Percentiles rank a stretch among this genome's conserved stretches.
Evolutionary conservation across 495 filamentous ascomycete species (phyloP).

Genomic region (Immersiella caudata): DNA sequence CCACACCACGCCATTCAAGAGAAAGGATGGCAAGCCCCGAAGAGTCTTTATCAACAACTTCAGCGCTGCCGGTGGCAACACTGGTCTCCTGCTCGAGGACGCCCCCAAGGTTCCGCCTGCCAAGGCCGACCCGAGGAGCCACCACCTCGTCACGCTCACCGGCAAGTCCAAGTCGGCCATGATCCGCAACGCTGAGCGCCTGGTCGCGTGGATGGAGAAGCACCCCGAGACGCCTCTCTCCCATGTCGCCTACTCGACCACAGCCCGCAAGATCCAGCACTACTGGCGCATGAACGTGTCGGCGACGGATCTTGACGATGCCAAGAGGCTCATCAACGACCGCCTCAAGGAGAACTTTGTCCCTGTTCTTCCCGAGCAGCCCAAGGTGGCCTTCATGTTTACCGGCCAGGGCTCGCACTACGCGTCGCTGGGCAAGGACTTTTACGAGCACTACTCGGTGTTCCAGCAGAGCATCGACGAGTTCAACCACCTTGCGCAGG

Average conservation of each 20-base stretch:
- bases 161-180: conserved; percentile 62
- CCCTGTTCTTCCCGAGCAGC: conserved; percentile 49
- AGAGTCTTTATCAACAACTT: conserved; percentile 71
- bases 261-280: conserved; percentile 82
- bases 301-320: conserved; percentile 53
- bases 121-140: conserved; percentile 49
- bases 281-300: conserved; percentile 68
- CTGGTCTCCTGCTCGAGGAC: conserved; percentile 66
- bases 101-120: conserved; percentile 37
- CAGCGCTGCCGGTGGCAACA: conserved; percentile 70
- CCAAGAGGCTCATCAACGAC: conserved; percentile 44
- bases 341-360: conserved; percentile 51
- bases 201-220: conserved; percentile 56
- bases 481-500: conserved; percentile 66
- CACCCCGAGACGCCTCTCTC: conserved; percentile 56
- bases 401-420: conserved; percentile 73
- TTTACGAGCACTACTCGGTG: conserved; percentile 65
- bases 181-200: conserved; percentile 53
- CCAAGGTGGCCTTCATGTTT: conserved; percentile 67
- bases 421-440: conserved; percentile 67
- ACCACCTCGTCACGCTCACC: conserved; percentile 60
- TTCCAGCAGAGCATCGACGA: conserved; percentile 73
- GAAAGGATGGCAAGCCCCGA: conserved; percentile 63
- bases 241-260: conserved; percentile 76
- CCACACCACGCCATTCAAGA: conserved; percentile 63